Evolutionary conservation across 495 filamentous ascomycete genomes (phyloP), one percentile per base, ranked within the genome.

Genomic region (Aspergillus campestris): DNA sequence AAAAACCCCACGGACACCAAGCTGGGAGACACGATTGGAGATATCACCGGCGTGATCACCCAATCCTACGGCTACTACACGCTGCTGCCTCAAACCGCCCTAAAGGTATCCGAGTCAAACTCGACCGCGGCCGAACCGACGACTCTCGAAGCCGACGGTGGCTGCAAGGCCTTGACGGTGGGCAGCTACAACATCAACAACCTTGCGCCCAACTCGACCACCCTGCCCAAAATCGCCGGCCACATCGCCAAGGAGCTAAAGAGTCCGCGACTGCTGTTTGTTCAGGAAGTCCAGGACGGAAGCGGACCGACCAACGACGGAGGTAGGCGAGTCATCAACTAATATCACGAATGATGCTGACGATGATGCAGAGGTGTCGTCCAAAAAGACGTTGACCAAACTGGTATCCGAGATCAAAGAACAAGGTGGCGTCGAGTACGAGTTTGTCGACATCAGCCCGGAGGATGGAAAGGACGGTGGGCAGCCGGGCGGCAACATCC

Each of bases 211-310:
- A 61, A 62, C 6, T 60, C 69, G 0, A 36, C 58, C 5, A 69
- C 75, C 30, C 56, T 81, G 10, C 51, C 61, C 31, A 48, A 50
- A 6, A 61, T 82, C 10, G 80, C 80, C 12, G 44, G 50, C 12
- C 77, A 82, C 40, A 75, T 82, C 40, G 75, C 73, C 24, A 62
- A 68, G 34, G 71, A 74, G 50, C 58, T 82, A 30, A 64, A 66
- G 10, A 63, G 65, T 1, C 79, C 80, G 2, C 69, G 73, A 45
- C 49, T 83, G 0, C 27, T 83, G 12, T 79, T 78, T 41, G 34
- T 83, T 10, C 79, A 83, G 50, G 80, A 82, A 54, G 56, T 82
- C 49, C 79, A 82, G 50, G 80, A 83, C 49, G 65, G 79, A 53
- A 64, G 52, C 50, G 80, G 80, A 31, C 46, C 66, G 5, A 72